Evolutionary conservation across 148 eudicot species (phyloP), one percentile per base, ranked within the genome.

Genomic region (Vaccinium myrtillus): DNA sequence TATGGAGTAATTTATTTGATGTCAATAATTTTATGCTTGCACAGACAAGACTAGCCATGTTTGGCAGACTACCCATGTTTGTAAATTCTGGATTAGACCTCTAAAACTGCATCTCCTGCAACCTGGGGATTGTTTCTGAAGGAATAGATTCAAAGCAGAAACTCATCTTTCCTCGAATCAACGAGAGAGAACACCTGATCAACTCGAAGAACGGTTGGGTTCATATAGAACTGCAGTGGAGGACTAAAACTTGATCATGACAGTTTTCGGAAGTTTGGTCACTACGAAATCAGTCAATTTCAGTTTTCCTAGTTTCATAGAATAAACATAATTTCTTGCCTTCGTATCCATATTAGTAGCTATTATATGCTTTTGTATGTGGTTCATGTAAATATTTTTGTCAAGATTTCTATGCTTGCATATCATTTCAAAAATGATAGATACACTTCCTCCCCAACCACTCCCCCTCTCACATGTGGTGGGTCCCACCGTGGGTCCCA

Each of bases 141-240:
- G 58, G 58, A 54, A 12, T 12, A 54, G 18, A 10, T 54, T 54
- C 12, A 13, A 54, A 54, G 58, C 14, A 54, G 18, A 54, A 54
- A 54, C 58, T 7, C 53, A 1, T 43, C 5, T 43, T 43, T 43
- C 46, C 46, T 43, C 46, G 5, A 43, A 92, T 91, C 86, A 93
- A 92, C 55, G 92, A 91, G 83, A 93, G 80, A 51, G 88, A 90
- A 86, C 87, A 93, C 85, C 93, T 93, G 18, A 93, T 93, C 39
- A 94, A 93, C 83, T 93, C 95, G 4, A 91, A 91, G 85, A 93
- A 93, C 73, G 94, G 95, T 36, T 87, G 90, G 78, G 83, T 93
- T 88, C 96, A 92, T 84, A 87, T 92, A 14, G 96, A 93, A 87
- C 50, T 93, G 84, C 91, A 91, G 69, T 93, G 95, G 95, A 91